phyloP scores from a whole-genome alignment of 192 early-diverging fungal genomes.

The Backusella westeae region DNA sequence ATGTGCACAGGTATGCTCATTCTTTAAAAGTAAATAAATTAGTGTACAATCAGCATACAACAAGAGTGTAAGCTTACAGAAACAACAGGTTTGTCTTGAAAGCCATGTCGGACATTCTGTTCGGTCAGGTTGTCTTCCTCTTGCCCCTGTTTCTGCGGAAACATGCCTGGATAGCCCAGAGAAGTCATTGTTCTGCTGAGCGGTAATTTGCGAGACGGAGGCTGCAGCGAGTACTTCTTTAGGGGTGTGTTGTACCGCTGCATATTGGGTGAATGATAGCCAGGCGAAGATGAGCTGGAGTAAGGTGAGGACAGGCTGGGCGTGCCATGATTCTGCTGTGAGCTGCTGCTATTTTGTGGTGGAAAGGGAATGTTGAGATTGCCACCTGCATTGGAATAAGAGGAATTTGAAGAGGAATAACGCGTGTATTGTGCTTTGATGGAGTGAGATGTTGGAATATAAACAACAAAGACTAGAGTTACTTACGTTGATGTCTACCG shows the following conservation, averaged over 20 bases:
- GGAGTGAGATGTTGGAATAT: background rate
- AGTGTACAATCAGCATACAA: background rate
- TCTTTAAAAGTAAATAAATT: constrained; percentile 16
- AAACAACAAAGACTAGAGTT: background rate
- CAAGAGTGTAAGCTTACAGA: constrained; percentile 23
- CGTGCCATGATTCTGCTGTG: constrained; percentile 14
- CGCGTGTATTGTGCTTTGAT: constrained; percentile 27
- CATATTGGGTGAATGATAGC: constrained; percentile 37
- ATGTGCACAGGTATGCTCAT: constrained; percentile 52
- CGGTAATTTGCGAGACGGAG: constrained; percentile 37
- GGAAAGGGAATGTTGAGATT: constrained; percentile 32
- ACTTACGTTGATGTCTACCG: constrained; percentile 31
- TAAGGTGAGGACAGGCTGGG: constrained; percentile 43
- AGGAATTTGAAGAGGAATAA: constrained; percentile 10
- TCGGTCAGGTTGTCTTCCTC: constrained; percentile 54
- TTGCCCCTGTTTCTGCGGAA: constrained; percentile 46
- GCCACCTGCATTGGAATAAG: constrained; percentile 6
- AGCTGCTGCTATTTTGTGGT: constrained; percentile 9
- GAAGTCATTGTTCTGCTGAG: constrained; percentile 37
- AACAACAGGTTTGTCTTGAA: constrained; percentile 49
- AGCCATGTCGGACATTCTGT: constrained; percentile 64
- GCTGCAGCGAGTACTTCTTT: constrained; percentile 44
- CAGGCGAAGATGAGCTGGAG: constrained; percentile 45
- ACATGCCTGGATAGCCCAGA: constrained; percentile 57
- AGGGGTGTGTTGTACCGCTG: constrained; percentile 33